A percentile compares a stretch with the other conserved stretches of the same genome.
Conservation (phyloP, 78 protist species). For the Cyanophora paradoxa region DNA sequence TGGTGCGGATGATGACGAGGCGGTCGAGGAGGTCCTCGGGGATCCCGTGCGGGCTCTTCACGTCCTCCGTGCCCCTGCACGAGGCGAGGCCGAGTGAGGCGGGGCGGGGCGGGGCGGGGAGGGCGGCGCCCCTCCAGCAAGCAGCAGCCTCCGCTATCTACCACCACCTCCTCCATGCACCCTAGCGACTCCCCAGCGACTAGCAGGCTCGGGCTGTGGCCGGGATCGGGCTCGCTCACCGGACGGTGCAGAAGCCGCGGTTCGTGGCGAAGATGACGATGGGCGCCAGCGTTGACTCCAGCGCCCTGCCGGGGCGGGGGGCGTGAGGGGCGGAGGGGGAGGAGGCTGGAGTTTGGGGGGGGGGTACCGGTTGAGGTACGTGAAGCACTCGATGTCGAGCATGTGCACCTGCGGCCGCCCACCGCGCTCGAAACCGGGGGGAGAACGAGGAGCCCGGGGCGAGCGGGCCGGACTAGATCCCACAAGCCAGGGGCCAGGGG, state of each 20-base stretch:
- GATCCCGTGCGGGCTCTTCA: slow-evolving; percentile 97
- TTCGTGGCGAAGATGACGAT: slow-evolving; percentile 99
- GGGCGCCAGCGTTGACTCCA: slow-evolving; percentile 97
- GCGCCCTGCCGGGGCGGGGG: too few relatives aligned
- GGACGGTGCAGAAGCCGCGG: slow-evolving; percentile 80
- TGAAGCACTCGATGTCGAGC: slow-evolving; percentile 99
- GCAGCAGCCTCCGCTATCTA: background rate
- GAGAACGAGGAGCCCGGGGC: background rate
- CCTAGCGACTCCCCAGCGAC: too few relatives aligned
- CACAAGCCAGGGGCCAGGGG: background rate
- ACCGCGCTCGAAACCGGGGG: background rate
- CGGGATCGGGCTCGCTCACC: slow-evolving; percentile 18
- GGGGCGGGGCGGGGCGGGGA: background rate
- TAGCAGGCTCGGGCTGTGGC: background rate
- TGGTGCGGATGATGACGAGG: slow-evolving; percentile 92
- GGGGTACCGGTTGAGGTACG: slow-evolving; percentile 84
- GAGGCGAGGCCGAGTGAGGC: too few relatives aligned
- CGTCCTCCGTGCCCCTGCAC: slow-evolving; percentile 89
- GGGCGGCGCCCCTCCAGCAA: background rate
- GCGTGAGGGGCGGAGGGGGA: background rate
- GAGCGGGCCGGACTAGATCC: background rate
- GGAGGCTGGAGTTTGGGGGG: background rate
- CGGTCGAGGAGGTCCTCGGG: slow-evolving; percentile 86
- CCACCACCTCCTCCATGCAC: too few relatives aligned
- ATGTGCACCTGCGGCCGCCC: slow-evolving; percentile 86